Conservation (phyloP, 192 early-diverging fungal genomes). For the Geosiphon pyriformis region DNA sequence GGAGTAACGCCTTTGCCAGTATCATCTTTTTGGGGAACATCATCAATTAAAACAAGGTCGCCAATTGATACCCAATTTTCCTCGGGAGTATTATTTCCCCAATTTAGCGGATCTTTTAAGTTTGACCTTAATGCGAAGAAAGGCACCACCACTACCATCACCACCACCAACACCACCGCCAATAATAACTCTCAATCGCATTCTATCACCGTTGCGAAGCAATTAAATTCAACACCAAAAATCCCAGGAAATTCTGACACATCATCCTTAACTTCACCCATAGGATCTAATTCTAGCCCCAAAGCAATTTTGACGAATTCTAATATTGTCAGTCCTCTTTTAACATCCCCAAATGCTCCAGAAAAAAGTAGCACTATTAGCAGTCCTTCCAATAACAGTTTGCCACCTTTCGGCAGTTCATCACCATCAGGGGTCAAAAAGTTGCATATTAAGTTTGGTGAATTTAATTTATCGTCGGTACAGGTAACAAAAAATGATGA, state of each 20-base stretch:
- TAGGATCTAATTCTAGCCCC: not conserved
- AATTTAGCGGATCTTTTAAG: constrained; percentile 24
- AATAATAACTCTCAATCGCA: too few relatives aligned
- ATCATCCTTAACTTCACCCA: not conserved
- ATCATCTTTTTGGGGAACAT: constrained; percentile 15
- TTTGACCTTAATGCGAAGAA: constrained; percentile 22
- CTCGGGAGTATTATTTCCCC: constrained; percentile 21
- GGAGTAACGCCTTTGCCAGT: constrained; percentile 10
- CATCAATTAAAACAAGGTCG: constrained; percentile 4
- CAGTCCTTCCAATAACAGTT: too few relatives aligned
- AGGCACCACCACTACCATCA: not conserved
- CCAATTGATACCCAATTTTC: constrained; percentile 14
- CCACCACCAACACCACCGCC: not conserved
- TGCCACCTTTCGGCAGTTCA: not conserved
- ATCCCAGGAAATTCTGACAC: not conserved
- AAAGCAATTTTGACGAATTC: too few relatives aligned
- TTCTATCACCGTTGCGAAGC: not conserved
- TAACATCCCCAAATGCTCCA: too few relatives aligned
- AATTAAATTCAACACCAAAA: not conserved
- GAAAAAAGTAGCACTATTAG: too few relatives aligned
- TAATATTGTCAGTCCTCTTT: too few relatives aligned
- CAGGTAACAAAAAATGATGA: not conserved
- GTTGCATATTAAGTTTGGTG: constrained; percentile 16
- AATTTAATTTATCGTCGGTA: constrained; percentile 7
- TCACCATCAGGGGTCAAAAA: constrained; percentile 7